Conservation (phyloP, 2,329 filamentous ascomycete species). For the Pyricularia grisea region DNA sequence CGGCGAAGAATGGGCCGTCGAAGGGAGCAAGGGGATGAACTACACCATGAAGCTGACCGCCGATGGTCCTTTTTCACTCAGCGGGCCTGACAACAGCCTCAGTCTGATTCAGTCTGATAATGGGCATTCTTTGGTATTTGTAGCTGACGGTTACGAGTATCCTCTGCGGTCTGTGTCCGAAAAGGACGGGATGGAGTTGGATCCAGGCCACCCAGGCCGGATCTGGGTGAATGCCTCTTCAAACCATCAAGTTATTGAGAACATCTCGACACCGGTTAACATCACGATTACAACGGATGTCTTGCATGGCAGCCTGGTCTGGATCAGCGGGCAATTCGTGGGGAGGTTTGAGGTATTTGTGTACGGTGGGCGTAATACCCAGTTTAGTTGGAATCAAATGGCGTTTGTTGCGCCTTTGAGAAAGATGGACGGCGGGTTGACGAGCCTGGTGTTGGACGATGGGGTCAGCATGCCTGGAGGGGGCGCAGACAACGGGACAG, state of each 20-base stretch:
- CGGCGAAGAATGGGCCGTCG: not conserved
- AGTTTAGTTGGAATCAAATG: slow-evolving; percentile 48
- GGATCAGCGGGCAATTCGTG: slow-evolving; percentile 32
- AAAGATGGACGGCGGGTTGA: not conserved
- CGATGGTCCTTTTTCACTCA: slow-evolving; percentile 30
- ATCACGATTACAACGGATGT: slow-evolving; percentile 34
- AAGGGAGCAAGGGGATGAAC: slow-evolving; percentile 37
- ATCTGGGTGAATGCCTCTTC: slow-evolving; percentile 41
- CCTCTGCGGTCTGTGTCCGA: slow-evolving; percentile 35
- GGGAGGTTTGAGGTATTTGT: slow-evolving; percentile 46
- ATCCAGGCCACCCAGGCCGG: slow-evolving; percentile 35
- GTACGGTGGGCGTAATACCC: slow-evolving; percentile 38
- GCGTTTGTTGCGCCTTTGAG: slow-evolving; percentile 34
- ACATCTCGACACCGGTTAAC: slow-evolving; percentile 20
- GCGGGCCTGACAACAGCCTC: slow-evolving; percentile 31
- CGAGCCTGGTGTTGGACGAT: not conserved
- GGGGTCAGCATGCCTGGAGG: not conserved
- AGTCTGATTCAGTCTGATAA: slow-evolving; percentile 21
- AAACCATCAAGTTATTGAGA: slow-evolving; percentile 26
- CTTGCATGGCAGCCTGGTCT: slow-evolving; percentile 36
- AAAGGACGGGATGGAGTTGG: slow-evolving; percentile 34
- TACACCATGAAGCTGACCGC: slow-evolving; percentile 39
- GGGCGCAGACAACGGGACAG: not conserved
- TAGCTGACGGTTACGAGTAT: slow-evolving; percentile 33
- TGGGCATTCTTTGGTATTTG: slow-evolving; percentile 24